Evolutionary conservation across 768 basidiomycete genomes (phyloP), one percentile per base, ranked within the genome.

Genomic region (Tricholomella constricta): DNA sequence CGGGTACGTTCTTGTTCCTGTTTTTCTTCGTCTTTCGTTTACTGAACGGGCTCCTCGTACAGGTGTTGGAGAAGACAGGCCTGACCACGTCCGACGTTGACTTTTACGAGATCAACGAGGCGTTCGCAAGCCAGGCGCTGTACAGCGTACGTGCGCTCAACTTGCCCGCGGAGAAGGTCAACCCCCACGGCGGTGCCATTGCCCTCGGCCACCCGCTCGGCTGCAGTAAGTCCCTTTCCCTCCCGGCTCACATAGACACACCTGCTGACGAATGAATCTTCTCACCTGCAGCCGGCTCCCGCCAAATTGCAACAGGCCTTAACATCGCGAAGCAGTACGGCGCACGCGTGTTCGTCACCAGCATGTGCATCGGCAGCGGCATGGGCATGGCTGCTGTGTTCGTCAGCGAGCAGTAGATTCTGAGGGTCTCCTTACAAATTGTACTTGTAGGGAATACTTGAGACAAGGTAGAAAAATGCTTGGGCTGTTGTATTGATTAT

Each of bases 331-430:
- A 85, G 76, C 83, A 91, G 68, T 86, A 83, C 41, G 81, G 80
- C 15, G 78, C 78, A 23, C 87, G 86, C 66, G 73, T 96, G 57
- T 94, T 96, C 58, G 86, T 89, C 27, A 94, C 91, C 2, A 86
- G 84, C 59, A 96, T 96, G 94, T 95, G 92, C 66, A 86, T 94
- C 64, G 92, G 91, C 6, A 83, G 81, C 12, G 91, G 92, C 20
- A 93, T 94, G 89, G 90, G 91, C 31, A 92, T 94, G 89, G 91
- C 91, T 27, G 89, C 84, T 38, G 77, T 94, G 2, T 88, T 94
- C 63, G 89, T 91, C 49, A 90, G 77, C 68, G 92, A 94, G 79
- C 86, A 92, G 62, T 92, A 41, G 40, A 4, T n/a, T n/a, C n/a
- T n/a, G n/a, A n/a, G n/a, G n/a, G n/a, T n/a, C n/a, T n/a, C n/a